Evolutionary conservation across 1,284 basidiomycete genomes (phyloP).

Genomic region (Fomes fomentarius): DNA sequence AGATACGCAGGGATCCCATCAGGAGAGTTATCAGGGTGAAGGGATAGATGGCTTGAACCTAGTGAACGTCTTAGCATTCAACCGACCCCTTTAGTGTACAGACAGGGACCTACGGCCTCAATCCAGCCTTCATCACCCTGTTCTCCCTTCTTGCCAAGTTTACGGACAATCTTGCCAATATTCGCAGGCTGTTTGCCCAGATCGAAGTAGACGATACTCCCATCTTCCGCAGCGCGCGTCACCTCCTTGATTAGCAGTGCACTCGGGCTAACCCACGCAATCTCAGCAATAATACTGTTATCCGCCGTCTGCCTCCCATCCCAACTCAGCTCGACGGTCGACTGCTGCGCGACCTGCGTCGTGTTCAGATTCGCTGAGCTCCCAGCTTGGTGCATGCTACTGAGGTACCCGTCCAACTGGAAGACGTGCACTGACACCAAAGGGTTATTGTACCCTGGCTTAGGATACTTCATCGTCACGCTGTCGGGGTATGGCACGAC

Average conservation of each 20-base stretch:
- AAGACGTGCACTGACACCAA: conserved; percentile 86
- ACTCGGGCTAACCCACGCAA: conserved; percentile 83
- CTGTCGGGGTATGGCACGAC: conserved; percentile 82
- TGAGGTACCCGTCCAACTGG: conserved; percentile 58
- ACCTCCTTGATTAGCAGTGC: conserved; percentile 88
- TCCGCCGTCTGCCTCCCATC: conserved; percentile 55
- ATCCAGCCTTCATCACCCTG: conserved; percentile 95
- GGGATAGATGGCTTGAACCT: conserved; percentile 63
- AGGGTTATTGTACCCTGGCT: conserved; percentile 92
- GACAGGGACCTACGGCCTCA: conserved; percentile 58
- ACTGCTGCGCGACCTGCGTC: conserved; percentile 41
- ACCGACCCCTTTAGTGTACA: not conserved
- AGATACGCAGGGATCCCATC: conserved; percentile 70
- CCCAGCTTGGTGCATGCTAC: conserved; percentile 30
- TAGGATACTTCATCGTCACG: conserved; percentile 87
- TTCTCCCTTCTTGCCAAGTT: conserved; percentile 79
- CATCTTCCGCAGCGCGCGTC: conserved; percentile 79
- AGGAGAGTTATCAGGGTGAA: conserved; percentile 50
- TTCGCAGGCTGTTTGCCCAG: conserved; percentile 38
- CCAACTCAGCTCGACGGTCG: conserved; percentile 70
- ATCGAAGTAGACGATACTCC: conserved; percentile 80
- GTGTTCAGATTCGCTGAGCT: conserved; percentile 24
- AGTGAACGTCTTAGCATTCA: not conserved
- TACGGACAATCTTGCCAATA: conserved; percentile 68
- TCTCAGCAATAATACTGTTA: conserved; percentile 80